phyloP scores from a whole-genome alignment of 2,329 filamentous ascomycete species.

The Ophiostoma triangulosporum region DNA sequence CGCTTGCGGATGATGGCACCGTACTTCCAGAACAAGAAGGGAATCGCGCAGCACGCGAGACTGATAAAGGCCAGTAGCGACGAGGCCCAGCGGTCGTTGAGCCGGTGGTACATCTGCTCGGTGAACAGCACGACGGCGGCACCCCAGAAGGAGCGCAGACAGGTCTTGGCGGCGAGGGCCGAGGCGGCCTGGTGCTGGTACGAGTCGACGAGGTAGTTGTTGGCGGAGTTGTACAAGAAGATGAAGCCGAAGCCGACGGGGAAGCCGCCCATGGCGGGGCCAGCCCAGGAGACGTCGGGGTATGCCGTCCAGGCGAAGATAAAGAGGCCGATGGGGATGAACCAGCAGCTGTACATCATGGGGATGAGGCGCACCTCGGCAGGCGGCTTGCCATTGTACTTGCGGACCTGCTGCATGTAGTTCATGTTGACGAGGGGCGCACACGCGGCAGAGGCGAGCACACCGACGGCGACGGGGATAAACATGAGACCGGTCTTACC shows the following conservation, averaged over 20 bases:
- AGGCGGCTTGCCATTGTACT: conserved; percentile 59
- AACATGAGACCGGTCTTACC: conserved; percentile 74
- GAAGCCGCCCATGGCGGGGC: conserved; percentile 57
- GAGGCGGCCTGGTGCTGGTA: conserved; percentile 64
- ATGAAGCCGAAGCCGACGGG: conserved; percentile 70
- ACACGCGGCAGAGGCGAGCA: conserved; percentile 51
- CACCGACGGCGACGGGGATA: conserved; percentile 63
- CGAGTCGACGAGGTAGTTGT: conserved; percentile 56
- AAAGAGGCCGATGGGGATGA: conserved; percentile 45
- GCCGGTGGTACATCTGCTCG: conserved; percentile 60
- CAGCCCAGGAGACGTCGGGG: conserved; percentile 50
- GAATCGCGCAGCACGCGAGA: conserved; percentile 68
- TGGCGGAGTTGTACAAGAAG: conserved; percentile 68
- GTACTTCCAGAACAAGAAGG: conserved; percentile 68
- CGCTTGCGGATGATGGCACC: conserved; percentile 47
- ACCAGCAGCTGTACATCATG: conserved; percentile 69
- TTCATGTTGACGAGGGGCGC: conserved; percentile 67
- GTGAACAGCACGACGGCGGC: conserved; percentile 68
- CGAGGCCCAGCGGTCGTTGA: conserved; percentile 66
- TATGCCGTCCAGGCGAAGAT: conserved; percentile 47
- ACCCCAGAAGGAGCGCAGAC: conserved; percentile 67
- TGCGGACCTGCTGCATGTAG: conserved; percentile 51
- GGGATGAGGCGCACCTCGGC: conserved; percentile 68
- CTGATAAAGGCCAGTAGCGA: conserved; percentile 59
- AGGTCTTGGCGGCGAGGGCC: conserved; percentile 71